Evolutionary conservation across 306 rosid genomes (phyloP).

Genomic region (Lagenaria siceraria): DNA sequence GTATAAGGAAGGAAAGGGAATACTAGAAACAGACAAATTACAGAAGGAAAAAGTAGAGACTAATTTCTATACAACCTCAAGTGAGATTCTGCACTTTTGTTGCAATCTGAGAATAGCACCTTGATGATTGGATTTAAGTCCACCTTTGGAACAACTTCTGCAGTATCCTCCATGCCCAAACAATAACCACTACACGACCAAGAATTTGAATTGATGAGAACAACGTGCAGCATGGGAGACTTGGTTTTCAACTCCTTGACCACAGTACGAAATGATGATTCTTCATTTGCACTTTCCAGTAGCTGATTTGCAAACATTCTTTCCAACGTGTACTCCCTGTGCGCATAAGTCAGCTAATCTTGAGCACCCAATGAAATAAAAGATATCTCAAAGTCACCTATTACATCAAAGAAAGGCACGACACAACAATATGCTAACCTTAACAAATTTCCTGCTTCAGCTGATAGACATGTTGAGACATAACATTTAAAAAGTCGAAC

Average conservation of each 20-base stretch:
- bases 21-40: not conserved
- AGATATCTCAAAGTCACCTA: not conserved
- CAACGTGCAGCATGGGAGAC: constrained; percentile 51
- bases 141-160: constrained; percentile 24
- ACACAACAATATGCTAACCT: constrained; percentile 38
- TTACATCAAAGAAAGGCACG: not conserved
- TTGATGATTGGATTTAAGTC: constrained; percentile 53
- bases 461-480: constrained; percentile 47
- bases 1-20: not conserved
- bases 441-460: constrained; percentile 41
- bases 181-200: constrained; percentile 62
- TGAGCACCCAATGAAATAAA: not conserved
- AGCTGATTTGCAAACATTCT: constrained; percentile 71
- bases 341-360: constrained; percentile 7
- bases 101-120: constrained; percentile 56
- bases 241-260: constrained; percentile 55
- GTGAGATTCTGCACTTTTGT: constrained; percentile 35
- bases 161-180: constrained; percentile 18
- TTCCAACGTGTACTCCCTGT: constrained; percentile 61
- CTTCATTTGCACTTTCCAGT: constrained; percentile 59
- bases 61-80: constrained; percentile 32
- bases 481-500: constrained; percentile 72
- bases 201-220: constrained; percentile 56
- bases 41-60: not conserved
- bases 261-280: constrained; percentile 74